Percentiles rank a stretch among this genome's conserved stretches.
phyloP scores from a whole-genome alignment of 2,329 filamentous ascomycete species.

The Aureobasidium sp. region DNA sequence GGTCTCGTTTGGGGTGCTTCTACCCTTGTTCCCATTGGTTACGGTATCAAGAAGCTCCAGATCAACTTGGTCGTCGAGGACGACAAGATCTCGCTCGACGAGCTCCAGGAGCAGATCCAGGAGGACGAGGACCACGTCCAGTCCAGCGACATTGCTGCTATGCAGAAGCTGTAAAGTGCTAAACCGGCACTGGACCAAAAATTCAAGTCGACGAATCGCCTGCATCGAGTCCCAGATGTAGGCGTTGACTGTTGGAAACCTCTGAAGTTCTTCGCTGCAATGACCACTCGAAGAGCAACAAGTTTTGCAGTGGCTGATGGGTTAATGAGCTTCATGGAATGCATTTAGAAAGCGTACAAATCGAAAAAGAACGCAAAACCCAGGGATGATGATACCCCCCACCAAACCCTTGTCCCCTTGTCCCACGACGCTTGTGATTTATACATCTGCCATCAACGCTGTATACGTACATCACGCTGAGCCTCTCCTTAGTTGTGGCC shows the following conservation, averaged over 20 bases:
- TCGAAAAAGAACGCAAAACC: constrained; percentile 14
- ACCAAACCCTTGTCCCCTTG: neutral
- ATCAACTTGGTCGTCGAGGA: constrained; percentile 98
- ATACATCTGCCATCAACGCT: too few relatives aligned
- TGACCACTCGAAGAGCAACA: neutral
- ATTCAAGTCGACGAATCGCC: neutral
- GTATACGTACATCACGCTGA: too few relatives aligned
- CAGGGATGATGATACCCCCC: constrained; percentile 15
- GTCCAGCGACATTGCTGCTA: constrained; percentile 82
- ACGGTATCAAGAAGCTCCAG: constrained; percentile 98
- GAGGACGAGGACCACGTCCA: constrained; percentile 93
- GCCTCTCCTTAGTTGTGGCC: too few relatives aligned
- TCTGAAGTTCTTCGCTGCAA: constrained; percentile 1
- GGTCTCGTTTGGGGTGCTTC: constrained; percentile 94
- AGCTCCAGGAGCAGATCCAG: constrained; percentile 80
- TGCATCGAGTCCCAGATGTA: constrained; percentile 5
- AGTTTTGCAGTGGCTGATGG: constrained; percentile 13
- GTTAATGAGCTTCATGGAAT: constrained; percentile 17
- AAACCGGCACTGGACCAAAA: constrained; percentile 2
- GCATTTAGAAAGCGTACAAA: constrained; percentile 17
- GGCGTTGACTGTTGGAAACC: neutral
- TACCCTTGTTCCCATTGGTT: constrained; percentile 84
- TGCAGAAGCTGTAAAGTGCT: constrained; percentile 76
- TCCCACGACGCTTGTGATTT: too few relatives aligned
- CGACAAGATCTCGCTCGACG: constrained; percentile 82